Conservation (phyloP, 257 asterid species). For the Eucommia ulmoides region DNA sequence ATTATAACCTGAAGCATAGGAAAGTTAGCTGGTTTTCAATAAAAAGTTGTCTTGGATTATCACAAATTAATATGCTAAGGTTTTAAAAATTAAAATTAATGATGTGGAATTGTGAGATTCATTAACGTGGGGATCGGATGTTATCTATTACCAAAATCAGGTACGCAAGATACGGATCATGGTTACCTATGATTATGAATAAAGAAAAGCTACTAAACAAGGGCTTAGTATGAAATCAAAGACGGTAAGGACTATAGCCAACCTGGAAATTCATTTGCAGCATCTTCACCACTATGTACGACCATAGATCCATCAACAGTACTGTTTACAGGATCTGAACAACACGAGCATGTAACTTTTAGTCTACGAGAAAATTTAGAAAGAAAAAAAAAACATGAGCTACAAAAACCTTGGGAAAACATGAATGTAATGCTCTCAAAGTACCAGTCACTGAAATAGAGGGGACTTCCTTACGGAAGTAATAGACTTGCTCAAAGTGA, state of each 20-base stretch:
- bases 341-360: slow-evolving; percentile 9
- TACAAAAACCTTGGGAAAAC: too few species aligned
- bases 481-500: slow-evolving; percentile 95
- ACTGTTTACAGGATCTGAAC: slow-evolving; percentile 27
- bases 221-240: not conserved
- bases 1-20: too few species aligned
- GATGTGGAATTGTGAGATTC: not conserved
- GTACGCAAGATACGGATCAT: not conserved
- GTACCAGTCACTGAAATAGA: slow-evolving; percentile 32
- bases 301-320: slow-evolving; percentile 28
- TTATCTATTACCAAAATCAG: not conserved
- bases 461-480: slow-evolving; percentile 40
- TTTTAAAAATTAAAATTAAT: too few species aligned
- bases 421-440: too few species aligned
- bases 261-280: slow-evolving; percentile 36
- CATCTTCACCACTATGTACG: slow-evolving; percentile 27
- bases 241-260: slow-evolving; percentile 18
- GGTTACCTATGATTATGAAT: not conserved
- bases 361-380: slow-evolving; percentile 4
- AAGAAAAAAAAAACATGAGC: not conserved
- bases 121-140: not conserved
- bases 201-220: not conserved
- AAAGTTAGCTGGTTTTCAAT: too few species aligned
- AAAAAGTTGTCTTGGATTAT: too few species aligned
- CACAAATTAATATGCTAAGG: too few species aligned